Evolutionary conservation across 768 basidiomycete species (phyloP).

Genomic region (Lyophyllum shimeji): DNA sequence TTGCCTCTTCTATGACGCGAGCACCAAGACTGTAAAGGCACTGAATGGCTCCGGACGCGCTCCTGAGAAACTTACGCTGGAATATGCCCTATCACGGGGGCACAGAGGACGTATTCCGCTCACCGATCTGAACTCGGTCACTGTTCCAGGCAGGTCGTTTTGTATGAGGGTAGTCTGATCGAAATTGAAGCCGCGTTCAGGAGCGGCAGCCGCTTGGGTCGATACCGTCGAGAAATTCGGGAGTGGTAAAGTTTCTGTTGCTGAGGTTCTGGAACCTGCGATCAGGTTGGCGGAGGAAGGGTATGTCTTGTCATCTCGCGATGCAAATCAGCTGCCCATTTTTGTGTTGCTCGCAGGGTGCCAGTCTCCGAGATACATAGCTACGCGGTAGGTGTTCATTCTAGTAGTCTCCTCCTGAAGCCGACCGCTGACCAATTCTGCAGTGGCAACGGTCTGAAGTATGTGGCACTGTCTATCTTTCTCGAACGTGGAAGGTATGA

Average conservation of each 20-base stretch:
- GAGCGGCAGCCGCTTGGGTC: constrained; percentile 94
- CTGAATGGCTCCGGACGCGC: constrained; percentile 92
- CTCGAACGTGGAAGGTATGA: background rate
- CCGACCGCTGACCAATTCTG: constrained; percentile 3
- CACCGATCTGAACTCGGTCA: constrained; percentile 87
- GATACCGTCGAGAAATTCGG: constrained; percentile 87
- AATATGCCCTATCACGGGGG: constrained; percentile 69
- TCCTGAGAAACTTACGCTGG: constrained; percentile 76
- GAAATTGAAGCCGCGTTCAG: constrained; percentile 31
- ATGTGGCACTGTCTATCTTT: background rate
- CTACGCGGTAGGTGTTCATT: constrained; percentile 39
- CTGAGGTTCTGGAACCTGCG: constrained; percentile 84
- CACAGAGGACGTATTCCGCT: constrained; percentile 73
- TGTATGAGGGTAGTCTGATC: background rate
- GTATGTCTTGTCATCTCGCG: constrained; percentile 36
- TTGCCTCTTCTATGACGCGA: constrained; percentile 89
- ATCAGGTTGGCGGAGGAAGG: constrained; percentile 92
- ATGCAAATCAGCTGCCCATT: background rate
- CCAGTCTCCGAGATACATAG: constrained; percentile 87
- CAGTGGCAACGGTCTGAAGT: constrained; percentile 65
- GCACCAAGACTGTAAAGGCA: constrained; percentile 78
- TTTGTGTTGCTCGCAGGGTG: constrained; percentile 44
- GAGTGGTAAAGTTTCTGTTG: constrained; percentile 59
- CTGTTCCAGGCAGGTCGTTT: constrained; percentile 63
- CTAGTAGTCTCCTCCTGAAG: constrained; percentile 6